Conservation (phyloP, 106 monocot species). For the Triglochin maritima region DNA sequence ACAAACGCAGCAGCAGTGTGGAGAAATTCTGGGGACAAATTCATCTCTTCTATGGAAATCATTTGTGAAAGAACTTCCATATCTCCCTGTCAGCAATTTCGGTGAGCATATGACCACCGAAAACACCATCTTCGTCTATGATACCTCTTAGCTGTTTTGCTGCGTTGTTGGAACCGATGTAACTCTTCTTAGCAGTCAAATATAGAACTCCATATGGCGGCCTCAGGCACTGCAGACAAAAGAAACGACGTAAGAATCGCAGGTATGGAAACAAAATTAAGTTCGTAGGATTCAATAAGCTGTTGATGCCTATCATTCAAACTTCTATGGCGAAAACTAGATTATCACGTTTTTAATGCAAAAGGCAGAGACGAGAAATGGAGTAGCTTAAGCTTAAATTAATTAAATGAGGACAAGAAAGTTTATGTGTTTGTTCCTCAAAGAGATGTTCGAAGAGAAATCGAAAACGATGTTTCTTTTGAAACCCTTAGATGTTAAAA, state of each 20-base stretch:
- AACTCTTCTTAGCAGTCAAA: slow-evolving; percentile 68
- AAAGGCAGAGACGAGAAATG: no score
- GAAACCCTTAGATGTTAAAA: no score
- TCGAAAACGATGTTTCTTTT: no score
- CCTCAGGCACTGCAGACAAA: slow-evolving; percentile 56
- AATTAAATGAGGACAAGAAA: no score
- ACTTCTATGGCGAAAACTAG: no score
- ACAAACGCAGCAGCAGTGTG: no score
- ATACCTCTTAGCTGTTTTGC: slow-evolving; percentile 44
- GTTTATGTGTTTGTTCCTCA: no score
- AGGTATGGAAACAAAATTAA: neutral
- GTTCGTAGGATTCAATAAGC: neutral
- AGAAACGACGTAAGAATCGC: neutral
- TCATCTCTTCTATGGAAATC: slow-evolving; percentile 7
- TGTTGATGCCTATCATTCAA: no score
- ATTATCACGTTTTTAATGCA: no score
- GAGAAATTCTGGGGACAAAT: neutral
- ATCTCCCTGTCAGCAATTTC: slow-evolving; percentile 66
- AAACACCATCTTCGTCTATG: slow-evolving; percentile 74
- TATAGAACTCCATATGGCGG: slow-evolving; percentile 91
- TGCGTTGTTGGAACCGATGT: slow-evolving; percentile 45
- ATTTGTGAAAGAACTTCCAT: slow-evolving; percentile 95
- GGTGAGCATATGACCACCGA: slow-evolving; percentile 46
- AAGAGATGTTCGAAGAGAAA: no score
- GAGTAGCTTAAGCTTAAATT: no score